Percentiles rank a stretch among this genome's conserved stretches.
phyloP scores from a whole-genome alignment of 1,139 yeast species.

The Diutina siamensis region DNA sequence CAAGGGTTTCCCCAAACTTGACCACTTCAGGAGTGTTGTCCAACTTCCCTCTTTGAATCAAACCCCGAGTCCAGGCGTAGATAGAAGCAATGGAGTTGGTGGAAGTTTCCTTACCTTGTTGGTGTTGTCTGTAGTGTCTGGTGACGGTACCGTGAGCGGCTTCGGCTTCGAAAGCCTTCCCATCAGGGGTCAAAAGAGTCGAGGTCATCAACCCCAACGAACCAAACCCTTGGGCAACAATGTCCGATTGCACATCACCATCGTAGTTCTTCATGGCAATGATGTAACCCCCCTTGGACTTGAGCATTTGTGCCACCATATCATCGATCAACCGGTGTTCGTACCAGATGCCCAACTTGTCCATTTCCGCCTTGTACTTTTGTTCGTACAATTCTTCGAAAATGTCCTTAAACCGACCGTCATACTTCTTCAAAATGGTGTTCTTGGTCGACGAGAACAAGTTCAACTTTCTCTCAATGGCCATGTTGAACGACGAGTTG shows the following conservation, averaged over 20 bases:
- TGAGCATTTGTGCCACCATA: conserved; percentile 98
- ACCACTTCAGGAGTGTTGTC: conserved; percentile 80
- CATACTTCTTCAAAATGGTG: conserved; percentile 86
- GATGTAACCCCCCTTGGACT: conserved; percentile 88
- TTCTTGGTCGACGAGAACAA: conserved; percentile 84
- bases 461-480: conserved; percentile 65
- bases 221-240: conserved; percentile 96
- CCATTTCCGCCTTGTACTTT: conserved; percentile 61
- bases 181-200: conserved; percentile 87
- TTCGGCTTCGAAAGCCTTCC: conserved; percentile 89
- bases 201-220: conserved; percentile 95
- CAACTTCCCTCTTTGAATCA: conserved; percentile 80
- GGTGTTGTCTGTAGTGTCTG: conserved; percentile 90
- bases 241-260: conserved; percentile 95
- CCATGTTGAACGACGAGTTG: conserved; percentile 81
- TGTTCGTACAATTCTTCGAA: conserved; percentile 71
- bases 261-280: conserved; percentile 96
- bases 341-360: conserved; percentile 74
- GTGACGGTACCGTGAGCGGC: conserved; percentile 98
- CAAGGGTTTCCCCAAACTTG: conserved; percentile 65
- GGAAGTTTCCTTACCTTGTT: conserved; percentile 94
- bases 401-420: conserved; percentile 89
- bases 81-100: conserved; percentile 97
- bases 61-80: conserved; percentile 93
- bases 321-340: conserved; percentile 95